Base-by-base conservation (phyloP, 148 eudicot species). In the Pouteria glomerata region DNA sequence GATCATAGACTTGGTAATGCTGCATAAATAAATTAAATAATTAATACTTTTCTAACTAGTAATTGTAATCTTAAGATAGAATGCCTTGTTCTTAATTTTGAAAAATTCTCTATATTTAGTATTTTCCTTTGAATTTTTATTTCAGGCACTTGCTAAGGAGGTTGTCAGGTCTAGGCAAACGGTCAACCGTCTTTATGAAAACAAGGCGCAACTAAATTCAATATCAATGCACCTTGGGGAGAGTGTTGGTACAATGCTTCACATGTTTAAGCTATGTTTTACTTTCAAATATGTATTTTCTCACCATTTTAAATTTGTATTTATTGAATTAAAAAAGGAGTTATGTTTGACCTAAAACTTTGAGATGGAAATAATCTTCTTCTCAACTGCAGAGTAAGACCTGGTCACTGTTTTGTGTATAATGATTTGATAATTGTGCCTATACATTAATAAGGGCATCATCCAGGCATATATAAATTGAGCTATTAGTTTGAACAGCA, bases 151-250 rank as follows among this genome's bases (percentile, higher is more conserved):
- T 70, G 98, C 98, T 15, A 89, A 77, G 79, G 98, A 95, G 86
- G 64, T 95, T 76, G 96, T 95, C 82, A 82, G 78, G 68, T 88
- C 98, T 44, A 89, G 96, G 53, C 82, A 71, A 81, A 90, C 96
- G 68, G 98, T 95, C 75, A 95, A 95, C 80, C 98, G 96, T 35
- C 91, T 95, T 63, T 83, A 91, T 77, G 98, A 95, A 80, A 95
- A 95, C 74, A 95, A 89, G 82, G 98, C 98, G 47, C 98, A 95
- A 73, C 78, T 95, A 71, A 95, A 95, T 79, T 95, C 98, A 60
- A 89, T 95, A 78, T 95, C 98, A 63, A 95, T 95, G 98, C 98
- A 95, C 80, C 97, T 95, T 31, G 98, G 98, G 63, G 98, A 95
- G 83, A 95, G 98, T 79, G 98, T 95, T 77, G 98, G 98, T 95